Conservation (phyloP, 2,329 filamentous ascomycete genomes). For the Xylariaceae sp. region DNA sequence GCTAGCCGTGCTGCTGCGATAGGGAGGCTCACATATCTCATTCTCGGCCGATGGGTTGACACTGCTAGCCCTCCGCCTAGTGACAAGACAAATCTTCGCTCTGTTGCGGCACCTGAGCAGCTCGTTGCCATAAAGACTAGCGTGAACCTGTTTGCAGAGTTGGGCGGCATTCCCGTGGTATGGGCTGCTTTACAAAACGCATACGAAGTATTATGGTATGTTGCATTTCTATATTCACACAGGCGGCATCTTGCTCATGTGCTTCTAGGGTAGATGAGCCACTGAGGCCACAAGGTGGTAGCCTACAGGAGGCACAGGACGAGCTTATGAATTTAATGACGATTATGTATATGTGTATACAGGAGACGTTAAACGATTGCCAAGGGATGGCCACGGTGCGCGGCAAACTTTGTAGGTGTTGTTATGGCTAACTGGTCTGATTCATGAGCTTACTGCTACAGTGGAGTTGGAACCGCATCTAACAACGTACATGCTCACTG, state of each 20-base stretch:
- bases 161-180: constrained; percentile 53
- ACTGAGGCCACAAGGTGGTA: constrained; percentile 42
- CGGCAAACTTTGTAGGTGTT: constrained; percentile 53
- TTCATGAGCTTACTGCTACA: constrained; percentile 35
- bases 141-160: constrained; percentile 53
- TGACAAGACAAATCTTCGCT: constrained; percentile 48
- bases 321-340: constrained; percentile 66
- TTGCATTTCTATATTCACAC: constrained; percentile 8
- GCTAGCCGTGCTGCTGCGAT: constrained; percentile 56
- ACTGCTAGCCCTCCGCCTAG: constrained; percentile 57
- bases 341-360: constrained; percentile 63
- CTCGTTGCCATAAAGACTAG: constrained; percentile 62
- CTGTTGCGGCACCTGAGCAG: constrained; percentile 57
- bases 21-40: constrained; percentile 61
- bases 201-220: constrained; percentile 58
- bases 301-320: constrained; percentile 57
- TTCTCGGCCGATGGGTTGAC: constrained; percentile 71
- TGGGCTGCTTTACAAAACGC: constrained; percentile 54
- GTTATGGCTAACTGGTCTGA: not conserved
- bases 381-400: constrained; percentile 51
- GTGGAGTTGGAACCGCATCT: constrained; percentile 67
- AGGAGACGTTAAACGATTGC: constrained; percentile 57
- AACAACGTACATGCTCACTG: constrained; percentile 71
- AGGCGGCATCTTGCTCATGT: constrained; percentile 35
- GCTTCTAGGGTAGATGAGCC: constrained; percentile 50